Evolutionary conservation across 768 basidiomycete genomes (phyloP), one percentile per base, ranked within the genome.

Genomic region (Collybiopsis confluens): DNA sequence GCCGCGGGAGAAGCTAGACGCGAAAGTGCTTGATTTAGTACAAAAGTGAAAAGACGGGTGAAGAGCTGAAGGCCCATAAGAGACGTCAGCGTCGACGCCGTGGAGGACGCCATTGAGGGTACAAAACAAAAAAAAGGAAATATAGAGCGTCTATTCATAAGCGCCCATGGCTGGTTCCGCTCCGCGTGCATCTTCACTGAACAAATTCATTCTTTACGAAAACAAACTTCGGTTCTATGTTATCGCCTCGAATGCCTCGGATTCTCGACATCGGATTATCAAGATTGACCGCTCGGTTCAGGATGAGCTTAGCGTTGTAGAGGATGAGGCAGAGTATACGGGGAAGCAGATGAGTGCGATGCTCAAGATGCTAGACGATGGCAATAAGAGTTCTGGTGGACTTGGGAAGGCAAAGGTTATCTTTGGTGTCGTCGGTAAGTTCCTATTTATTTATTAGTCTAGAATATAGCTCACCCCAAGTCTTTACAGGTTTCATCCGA

Each of bases 361-460:
- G 75, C 74, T 98, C 58, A 90, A 89, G 70, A 97, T 96, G 92
- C 77, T 98, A 8, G 92, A 95, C 56, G 93, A 97, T 61, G 96
- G 95, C 21, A 99, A 97, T 69, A 88, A 85, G 68, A 79, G 78
- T 1, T 86, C 86, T 2, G 96, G 95, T 4, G 93, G 95, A 7
- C 70, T 99, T 56, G 91, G 86, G 15, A 93, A 77, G 68, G 84
- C 80, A 5, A 84, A 76, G 59, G 77, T 81, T 45, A 90, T 90
- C 67, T 96, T 90, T 71, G 90, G 90, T 1, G 79, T 94, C 58
- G 90, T 86, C 18, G 90, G 90, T 87, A 56, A 46, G 78, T 56
- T n/a, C n/a, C n/a, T n/a, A n/a, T n/a, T n/a, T n/a, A n/a, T n/a
- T n/a, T n/a, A n/a, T n/a, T n/a, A n/a, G n/a, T n/a, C n/a, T n/a